These are phyloP conservation scores for Globisporangium middletonii DNA, from an alignment of 352 stramenopile species.

Conservation along the genomic window DNA sequence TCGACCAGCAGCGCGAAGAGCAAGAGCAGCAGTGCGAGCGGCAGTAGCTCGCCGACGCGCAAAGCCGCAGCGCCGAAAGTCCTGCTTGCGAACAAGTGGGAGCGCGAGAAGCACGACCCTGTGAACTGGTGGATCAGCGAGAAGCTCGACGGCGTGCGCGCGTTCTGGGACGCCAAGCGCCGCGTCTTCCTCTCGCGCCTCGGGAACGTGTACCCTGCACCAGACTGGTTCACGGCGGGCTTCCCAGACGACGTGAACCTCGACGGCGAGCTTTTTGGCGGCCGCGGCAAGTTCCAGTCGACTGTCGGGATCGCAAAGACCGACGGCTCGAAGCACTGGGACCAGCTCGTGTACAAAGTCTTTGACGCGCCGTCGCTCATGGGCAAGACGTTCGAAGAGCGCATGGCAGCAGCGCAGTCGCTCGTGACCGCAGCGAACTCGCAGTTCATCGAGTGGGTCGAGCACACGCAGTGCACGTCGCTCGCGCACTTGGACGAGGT, in stretches of 20 bases:
- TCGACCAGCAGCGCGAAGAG: slow-evolving; percentile 3
- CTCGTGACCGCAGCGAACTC: slow-evolving; percentile 22
- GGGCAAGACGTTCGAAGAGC: slow-evolving; percentile 50
- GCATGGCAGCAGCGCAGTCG: slow-evolving; percentile 30
- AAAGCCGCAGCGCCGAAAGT: slow-evolving; percentile 40
- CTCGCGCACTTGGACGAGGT: slow-evolving; percentile 41
- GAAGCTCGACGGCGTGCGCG: slow-evolving; percentile 70
- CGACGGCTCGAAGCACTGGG: slow-evolving; percentile 42
- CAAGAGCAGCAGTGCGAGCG: slow-evolving; percentile 3
- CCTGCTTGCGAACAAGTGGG: slow-evolving; percentile 63
- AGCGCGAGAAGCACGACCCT: slow-evolving; percentile 51
- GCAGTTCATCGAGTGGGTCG: slow-evolving; percentile 50
- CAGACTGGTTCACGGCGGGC: slow-evolving; percentile 45
- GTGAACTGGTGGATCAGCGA: slow-evolving; percentile 70
- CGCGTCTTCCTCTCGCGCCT: slow-evolving; percentile 51
- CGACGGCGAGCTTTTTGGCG: slow-evolving; percentile 71
- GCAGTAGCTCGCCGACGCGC: slow-evolving; percentile 8
- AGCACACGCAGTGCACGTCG: slow-evolving; percentile 50
- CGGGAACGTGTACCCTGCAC: slow-evolving; percentile 58
- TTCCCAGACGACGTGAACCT: slow-evolving; percentile 56
- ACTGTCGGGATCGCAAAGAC: slow-evolving; percentile 65
- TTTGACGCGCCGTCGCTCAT: slow-evolving; percentile 52
- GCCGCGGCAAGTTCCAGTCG: slow-evolving; percentile 53
- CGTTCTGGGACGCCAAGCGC: slow-evolving; percentile 50
- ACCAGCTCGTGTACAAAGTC: slow-evolving; percentile 59